Evolutionary conservation across 805 yeast genomes (phyloP).

Genomic region (Priceomyces castillae): DNA sequence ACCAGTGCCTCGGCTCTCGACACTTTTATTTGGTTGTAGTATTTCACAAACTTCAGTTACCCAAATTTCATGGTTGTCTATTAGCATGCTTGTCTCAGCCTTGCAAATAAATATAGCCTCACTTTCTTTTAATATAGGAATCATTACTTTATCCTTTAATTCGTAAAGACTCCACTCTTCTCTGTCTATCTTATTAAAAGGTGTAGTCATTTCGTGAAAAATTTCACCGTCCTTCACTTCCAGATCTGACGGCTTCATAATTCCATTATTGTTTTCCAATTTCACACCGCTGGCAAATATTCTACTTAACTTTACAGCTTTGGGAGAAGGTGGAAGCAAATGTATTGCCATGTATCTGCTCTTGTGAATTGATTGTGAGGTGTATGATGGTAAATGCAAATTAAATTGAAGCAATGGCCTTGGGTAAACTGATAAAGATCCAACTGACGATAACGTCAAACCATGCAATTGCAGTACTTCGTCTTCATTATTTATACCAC

Average conservation of each 20-base stretch:
- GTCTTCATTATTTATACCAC: conserved; percentile 18
- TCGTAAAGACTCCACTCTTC: conserved; percentile 33
- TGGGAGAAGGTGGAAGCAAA: conserved; percentile 58
- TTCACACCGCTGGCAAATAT: conserved; percentile 61
- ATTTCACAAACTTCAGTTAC: conserved; percentile 72
- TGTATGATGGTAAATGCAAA: conserved; percentile 79
- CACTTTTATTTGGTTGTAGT: conserved; percentile 23
- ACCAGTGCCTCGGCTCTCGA: conserved; percentile 40
- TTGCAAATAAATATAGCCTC: conserved; percentile 65
- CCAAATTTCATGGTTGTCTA: conserved; percentile 91
- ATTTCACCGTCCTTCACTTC: conserved; percentile 31
- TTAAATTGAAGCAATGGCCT: conserved; percentile 81
- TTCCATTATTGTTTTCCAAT: conserved; percentile 41
- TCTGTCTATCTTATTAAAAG: conserved; percentile 43
- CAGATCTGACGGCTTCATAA: conserved; percentile 24
- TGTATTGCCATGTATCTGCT: conserved; percentile 66
- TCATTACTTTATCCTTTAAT: conserved; percentile 16
- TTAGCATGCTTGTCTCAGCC: conserved; percentile 48
- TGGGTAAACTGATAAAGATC: conserved; percentile 77
- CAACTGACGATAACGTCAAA: conserved; percentile 81
- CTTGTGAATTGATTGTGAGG: conserved; percentile 65
- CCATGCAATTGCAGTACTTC: conserved; percentile 48
- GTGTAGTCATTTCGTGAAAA: conserved; percentile 49
- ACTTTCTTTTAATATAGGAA: conserved; percentile 58
- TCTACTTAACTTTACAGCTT: conserved; percentile 59